Evolutionary conservation across 208 protist genomes (phyloP), one percentile per base, ranked within the genome.

Genomic region (Herpetomonas samuelpessoai): DNA sequence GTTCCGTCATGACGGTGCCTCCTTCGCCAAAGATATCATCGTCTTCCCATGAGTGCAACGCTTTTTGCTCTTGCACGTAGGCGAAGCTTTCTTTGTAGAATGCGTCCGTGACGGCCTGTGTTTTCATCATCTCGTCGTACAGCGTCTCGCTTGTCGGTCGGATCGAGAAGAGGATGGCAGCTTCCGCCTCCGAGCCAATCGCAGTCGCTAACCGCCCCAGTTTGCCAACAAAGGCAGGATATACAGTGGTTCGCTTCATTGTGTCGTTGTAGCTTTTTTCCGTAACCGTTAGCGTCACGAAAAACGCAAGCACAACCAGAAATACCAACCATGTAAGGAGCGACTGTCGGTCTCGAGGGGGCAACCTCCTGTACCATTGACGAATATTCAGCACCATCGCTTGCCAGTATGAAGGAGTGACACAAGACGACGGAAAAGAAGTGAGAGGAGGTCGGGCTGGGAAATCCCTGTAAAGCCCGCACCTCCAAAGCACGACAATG

Each of bases 1-100:
- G 57, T 19, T 39, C 57, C 25, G 57, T 63, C 57, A 63, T 63
- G n/a, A 63, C 38, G 6, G 57, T 63, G 24, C 21, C 28, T 18
- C 45, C 27, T 16, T 53, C 22, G 7, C 22, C 30, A 28, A 57
- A 21, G 38, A 41, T 4, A 30, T 28, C 41, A 12, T 62, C 18
- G 19, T 3, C 12, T 10, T 45, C 27, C 55, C 62, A 68, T 3
- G 7, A 26, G 28, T 59, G 41, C 55, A 52, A 14, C n/a, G n/a
- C 21, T 16, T 18, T 21, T 9, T 52, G 4, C 7, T 18, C 18
- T 22, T 68, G 48, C 12, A 68, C 30, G 29, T 28, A 52, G 4
- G 12, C 22, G 21, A 61, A 44, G 7, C 53, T 62, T 21, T 3
- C 31, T 10, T 14, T 58, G 31, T 68, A 68, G 6, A 38, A 21